Base-by-base conservation (phyloP, 176 grass and related monocot species). In the bread wheat (Triticum aestivum) region DNA sequence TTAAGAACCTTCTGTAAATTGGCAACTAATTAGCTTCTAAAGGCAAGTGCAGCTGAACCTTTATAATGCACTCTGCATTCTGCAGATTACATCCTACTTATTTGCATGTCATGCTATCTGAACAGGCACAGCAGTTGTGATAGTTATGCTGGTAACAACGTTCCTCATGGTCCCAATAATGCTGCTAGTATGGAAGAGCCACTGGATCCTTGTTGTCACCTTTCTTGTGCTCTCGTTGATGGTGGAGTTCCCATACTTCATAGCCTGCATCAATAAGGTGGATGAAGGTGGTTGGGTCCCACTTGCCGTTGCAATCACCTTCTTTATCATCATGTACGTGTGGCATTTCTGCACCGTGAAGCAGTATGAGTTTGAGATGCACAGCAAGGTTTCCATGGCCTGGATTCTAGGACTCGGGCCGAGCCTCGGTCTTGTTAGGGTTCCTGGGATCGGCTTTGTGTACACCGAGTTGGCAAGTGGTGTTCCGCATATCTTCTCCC, bases 101-200 rank as follows among this genome's bases (percentile, higher is more conserved):
- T 79, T 69, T 86, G 17, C 15, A 32, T 89, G 29, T 68, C 33
- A 72, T 81, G 18, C 74, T 78, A 15, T 84, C 56, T 83, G 72
- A 84, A 78, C 83, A 94, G 94, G 94, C 76, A 97, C 91, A 81
- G 94, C 94, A 9, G 94, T 97, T 56, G 92, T 97, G 77, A 93
- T 94, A 26, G 95, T 94, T 33, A 97, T 97, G 95, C 85, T 93
- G 38, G 91, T 97, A 61, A 97, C 95, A 11, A 94, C 95, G 64
- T 94, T 89, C 38, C 92, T 97, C 17, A 90, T 97, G 90, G 80
- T 92, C 59, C 92, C 89, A 69, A 92, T 97, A 23, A 97, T 97
- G 92, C 52, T 97, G 72, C 79, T 97, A 54, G 91, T 97, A 59
- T 94, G 95, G 95, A 91, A 90, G 73, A 94, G 86, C 86, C 95